These are phyloP conservation scores for Malassezia vespertilionis DNA, from an alignment of 1,284 basidiomycete genomes.

Conservation along the genomic window DNA sequence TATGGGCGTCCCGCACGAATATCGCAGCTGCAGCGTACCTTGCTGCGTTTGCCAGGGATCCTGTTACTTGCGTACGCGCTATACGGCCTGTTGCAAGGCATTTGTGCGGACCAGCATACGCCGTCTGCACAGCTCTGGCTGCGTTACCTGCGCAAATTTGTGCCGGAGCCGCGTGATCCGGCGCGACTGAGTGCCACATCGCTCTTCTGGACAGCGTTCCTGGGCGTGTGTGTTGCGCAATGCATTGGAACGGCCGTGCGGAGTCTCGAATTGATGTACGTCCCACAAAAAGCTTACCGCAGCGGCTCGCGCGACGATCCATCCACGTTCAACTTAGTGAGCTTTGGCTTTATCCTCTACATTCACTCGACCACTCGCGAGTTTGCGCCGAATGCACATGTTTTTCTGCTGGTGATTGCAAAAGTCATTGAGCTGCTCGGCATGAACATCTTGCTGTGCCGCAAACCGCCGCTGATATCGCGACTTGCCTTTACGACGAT, in stretches of 20 bases:
- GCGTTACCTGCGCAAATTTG: conserved; percentile 15
- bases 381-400: conserved; percentile 29
- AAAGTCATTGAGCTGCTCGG: conserved; percentile 30
- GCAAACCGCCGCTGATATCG: conserved; percentile 17
- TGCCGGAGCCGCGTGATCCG: neutral
- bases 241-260: conserved; percentile 5
- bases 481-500: conserved; percentile 27
- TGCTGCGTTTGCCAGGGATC: conserved; percentile 30
- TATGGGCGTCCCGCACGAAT: conserved; percentile 24
- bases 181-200: neutral
- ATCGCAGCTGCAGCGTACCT: conserved; percentile 17
- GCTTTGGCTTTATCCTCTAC: conserved; percentile 36
- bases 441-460: conserved; percentile 15
- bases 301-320: conserved; percentile 16
- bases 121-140: conserved; percentile 25
- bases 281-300: conserved; percentile 4
- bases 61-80: conserved; percentile 22
- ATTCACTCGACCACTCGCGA: conserved; percentile 28
- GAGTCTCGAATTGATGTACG: conserved; percentile 8
- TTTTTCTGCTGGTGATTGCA: conserved; percentile 32
- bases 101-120: conserved; percentile 18
- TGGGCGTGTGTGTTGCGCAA: conserved; percentile 12
- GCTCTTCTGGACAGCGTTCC: conserved; percentile 9
- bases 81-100: conserved; percentile 18
- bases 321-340: conserved; percentile 36